Evolutionary conservation across 1,139 yeast genomes (phyloP).

Genomic region (Nakaseomyces nivariensis): DNA sequence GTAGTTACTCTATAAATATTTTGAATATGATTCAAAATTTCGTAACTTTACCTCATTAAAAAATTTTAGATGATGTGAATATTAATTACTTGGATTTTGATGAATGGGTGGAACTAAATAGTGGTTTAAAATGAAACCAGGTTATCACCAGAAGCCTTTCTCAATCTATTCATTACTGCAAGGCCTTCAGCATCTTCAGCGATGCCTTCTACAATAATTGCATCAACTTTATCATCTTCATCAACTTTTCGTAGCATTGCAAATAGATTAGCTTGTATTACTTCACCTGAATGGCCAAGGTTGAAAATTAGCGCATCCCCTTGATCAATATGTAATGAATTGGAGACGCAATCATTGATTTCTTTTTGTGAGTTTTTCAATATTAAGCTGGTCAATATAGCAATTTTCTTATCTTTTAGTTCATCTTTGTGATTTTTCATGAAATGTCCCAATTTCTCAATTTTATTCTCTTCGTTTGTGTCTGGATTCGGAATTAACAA

Average conservation of each 20-base stretch:
- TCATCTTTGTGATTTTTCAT: slow-evolving; percentile 4
- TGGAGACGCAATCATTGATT: neutral
- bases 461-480: slow-evolving; percentile 1
- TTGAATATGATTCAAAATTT: neutral
- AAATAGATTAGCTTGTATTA: slow-evolving; percentile 68
- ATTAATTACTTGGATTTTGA: too few relatives aligned
- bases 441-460: neutral
- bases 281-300: slow-evolving; percentile 49
- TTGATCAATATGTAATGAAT: slow-evolving; percentile 5
- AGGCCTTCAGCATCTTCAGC: slow-evolving; percentile 67
- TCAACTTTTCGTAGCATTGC: slow-evolving; percentile 64
- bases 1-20: neutral
- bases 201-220: slow-evolving; percentile 65
- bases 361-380: slow-evolving; percentile 1
- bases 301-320: slow-evolving; percentile 32
- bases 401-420: slow-evolving; percentile 18
- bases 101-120: neutral
- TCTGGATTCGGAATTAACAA: slow-evolving; percentile 38
- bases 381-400: slow-evolving; percentile 26
- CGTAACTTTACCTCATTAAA: too few relatives aligned
- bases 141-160: slow-evolving; percentile 69
- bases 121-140: slow-evolving; percentile 17
- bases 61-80: too few relatives aligned
- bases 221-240: slow-evolving; percentile 43
- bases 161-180: slow-evolving; percentile 86